Percentiles rank a stretch among this genome's conserved stretches.
Conservation (phyloP, 768 basidiomycete species). For the Panaeolus papilionaceus region DNA sequence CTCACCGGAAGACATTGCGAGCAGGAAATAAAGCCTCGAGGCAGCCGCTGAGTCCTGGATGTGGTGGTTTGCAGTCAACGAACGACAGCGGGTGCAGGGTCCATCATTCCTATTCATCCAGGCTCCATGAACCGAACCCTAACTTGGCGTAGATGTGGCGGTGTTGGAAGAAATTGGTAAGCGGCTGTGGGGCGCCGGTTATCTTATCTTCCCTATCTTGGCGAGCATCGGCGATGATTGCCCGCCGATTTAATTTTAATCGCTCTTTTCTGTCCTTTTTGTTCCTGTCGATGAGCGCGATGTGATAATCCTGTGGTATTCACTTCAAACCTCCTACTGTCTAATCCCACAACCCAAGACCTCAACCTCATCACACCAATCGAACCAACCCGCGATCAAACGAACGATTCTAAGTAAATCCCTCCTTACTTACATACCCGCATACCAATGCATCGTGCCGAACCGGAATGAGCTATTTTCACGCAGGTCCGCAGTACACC, state of each 20-base stretch:
- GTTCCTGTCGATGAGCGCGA: background rate
- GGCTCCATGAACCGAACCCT: background rate
- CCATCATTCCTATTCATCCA: background rate
- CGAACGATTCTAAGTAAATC: no score
- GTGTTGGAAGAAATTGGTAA: background rate
- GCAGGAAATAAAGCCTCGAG: background rate
- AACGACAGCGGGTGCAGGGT: constrained; percentile 3
- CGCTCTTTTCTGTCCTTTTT: background rate
- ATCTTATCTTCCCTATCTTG: background rate
- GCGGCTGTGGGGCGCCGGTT: background rate
- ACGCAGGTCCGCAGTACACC: no score
- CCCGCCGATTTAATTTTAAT: background rate
- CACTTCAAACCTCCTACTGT: no score
- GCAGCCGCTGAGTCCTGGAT: background rate
- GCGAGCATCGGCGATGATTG: background rate
- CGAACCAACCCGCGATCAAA: no score
- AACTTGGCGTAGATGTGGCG: background rate
- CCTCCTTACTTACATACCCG: no score
- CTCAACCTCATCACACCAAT: no score
- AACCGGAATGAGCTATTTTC: no score
- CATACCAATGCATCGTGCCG: no score
- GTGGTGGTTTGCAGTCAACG: constrained; percentile 6
- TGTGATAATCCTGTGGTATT: no score
- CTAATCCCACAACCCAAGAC: no score
- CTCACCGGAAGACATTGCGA: constrained; percentile 4